A percentile compares a stretch with the other conserved stretches of the same genome.
Evolutionary conservation across 192 early-diverging fungal genomes (phyloP).

Genomic region (Rhizophlyctis rosea): DNA sequence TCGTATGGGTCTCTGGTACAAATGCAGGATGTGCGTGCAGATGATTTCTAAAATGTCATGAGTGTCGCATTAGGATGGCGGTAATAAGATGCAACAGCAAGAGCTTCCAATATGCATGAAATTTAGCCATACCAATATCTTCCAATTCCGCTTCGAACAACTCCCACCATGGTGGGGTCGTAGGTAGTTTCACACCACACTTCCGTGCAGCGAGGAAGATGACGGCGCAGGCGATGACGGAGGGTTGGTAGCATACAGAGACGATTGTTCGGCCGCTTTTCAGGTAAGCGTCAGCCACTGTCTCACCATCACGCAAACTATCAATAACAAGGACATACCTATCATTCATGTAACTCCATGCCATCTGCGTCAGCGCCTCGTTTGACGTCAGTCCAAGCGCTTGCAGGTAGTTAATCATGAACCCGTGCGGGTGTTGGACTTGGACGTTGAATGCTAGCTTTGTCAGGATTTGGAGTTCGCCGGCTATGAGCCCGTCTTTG

Average conservation of each 20-base stretch:
- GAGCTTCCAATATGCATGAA: slow-evolving; percentile 16
- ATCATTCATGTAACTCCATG: slow-evolving; percentile 97
- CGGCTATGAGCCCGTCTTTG: slow-evolving; percentile 74
- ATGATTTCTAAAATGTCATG: slow-evolving; percentile 6
- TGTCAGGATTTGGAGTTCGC: slow-evolving; percentile 86
- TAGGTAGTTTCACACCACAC: slow-evolving; percentile 64
- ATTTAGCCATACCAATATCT: slow-evolving; percentile 49
- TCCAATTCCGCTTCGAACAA: slow-evolving; percentile 73
- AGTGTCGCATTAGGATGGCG: neutral
- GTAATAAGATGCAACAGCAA: neutral
- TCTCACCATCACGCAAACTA: too few relatives aligned
- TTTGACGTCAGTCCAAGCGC: slow-evolving; percentile 75
- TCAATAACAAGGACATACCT: too few relatives aligned
- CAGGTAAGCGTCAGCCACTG: too few relatives aligned
- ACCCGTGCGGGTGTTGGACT: slow-evolving; percentile 92
- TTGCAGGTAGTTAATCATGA: slow-evolving; percentile 91
- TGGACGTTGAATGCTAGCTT: slow-evolving; percentile 93
- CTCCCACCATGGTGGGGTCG: slow-evolving; percentile 78
- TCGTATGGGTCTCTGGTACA: slow-evolving; percentile 6
- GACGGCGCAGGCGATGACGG: slow-evolving; percentile 80
- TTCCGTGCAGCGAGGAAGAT: slow-evolving; percentile 79
- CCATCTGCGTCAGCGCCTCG: slow-evolving; percentile 71
- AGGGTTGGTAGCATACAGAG: slow-evolving; percentile 72
- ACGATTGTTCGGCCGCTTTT: slow-evolving; percentile 67
- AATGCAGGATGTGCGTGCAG: slow-evolving; percentile 13